phyloP scores from a whole-genome alignment of 2,329 filamentous ascomycete genomes.

The Parascedosporium putredinis region DNA sequence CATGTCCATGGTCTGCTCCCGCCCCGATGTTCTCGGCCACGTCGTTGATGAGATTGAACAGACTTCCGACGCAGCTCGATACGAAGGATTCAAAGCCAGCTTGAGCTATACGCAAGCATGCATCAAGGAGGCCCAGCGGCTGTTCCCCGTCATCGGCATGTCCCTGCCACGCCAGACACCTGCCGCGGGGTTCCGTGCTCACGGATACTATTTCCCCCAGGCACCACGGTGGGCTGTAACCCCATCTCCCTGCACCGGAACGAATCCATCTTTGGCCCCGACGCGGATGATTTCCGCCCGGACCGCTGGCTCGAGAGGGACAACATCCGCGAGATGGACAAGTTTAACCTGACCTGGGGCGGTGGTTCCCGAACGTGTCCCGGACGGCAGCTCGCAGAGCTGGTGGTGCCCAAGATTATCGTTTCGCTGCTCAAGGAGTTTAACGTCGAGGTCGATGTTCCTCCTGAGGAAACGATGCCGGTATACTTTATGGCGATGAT shows the following conservation, averaged over 20 bases:
- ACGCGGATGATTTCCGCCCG: conserved; percentile 33
- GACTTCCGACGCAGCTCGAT: neutral
- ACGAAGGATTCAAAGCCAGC: conserved; percentile 12
- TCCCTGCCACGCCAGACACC: conserved; percentile 37
- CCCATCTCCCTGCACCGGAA: conserved; percentile 40
- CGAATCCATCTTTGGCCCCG: conserved; percentile 34
- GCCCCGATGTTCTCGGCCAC: conserved; percentile 20
- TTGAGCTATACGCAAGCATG: conserved; percentile 31
- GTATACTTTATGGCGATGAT: conserved; percentile 44
- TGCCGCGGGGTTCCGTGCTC: conserved; percentile 22
- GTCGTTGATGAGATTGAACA: conserved; percentile 19
- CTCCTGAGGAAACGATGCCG: conserved; percentile 25
- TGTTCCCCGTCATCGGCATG: conserved; percentile 42
- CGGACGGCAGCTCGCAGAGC: conserved; percentile 38
- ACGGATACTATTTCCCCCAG: conserved; percentile 30
- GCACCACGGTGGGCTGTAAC: conserved; percentile 40
- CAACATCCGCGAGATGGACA: conserved; percentile 30
- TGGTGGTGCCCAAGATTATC: conserved; percentile 36
- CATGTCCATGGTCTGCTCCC: conserved; percentile 34
- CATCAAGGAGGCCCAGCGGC: conserved; percentile 39
- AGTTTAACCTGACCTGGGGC: conserved; percentile 40
- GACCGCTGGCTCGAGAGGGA: conserved; percentile 33
- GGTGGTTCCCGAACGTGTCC: conserved; percentile 40
- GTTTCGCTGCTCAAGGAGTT: conserved; percentile 32
- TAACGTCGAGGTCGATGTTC: conserved; percentile 29